Evolutionary conservation across 1,284 basidiomycete genomes (phyloP).

Genomic region (Vanrija humicola): DNA sequence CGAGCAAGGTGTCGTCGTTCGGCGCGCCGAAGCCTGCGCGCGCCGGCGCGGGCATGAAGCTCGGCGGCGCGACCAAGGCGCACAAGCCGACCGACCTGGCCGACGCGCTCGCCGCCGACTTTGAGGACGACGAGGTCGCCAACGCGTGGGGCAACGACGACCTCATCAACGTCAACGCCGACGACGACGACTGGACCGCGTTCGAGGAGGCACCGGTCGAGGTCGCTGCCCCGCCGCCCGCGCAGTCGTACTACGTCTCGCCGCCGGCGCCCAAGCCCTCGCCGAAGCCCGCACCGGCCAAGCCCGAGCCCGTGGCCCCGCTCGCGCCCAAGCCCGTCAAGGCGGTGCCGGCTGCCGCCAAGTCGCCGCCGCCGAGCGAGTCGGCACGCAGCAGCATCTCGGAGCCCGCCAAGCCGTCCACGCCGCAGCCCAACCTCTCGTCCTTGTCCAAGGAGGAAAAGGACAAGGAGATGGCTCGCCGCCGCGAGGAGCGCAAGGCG

Average conservation of each 20-base stretch:
- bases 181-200: conserved; percentile 83
- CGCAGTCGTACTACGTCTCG: conserved; percentile 33
- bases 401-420: conserved; percentile 4
- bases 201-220: conserved; percentile 65
- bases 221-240: conserved; percentile 34
- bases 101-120: conserved; percentile 56
- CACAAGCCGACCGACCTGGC: conserved; percentile 45
- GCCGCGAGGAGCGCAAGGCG: conserved; percentile 77
- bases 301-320: not conserved
- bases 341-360: not conserved
- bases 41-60: conserved; percentile 57
- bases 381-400: conserved; percentile 3
- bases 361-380: conserved; percentile 5
- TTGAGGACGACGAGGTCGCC: conserved; percentile 50
- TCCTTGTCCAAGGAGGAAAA: conserved; percentile 78
- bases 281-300: not conserved
- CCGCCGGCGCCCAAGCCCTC: conserved; percentile 15
- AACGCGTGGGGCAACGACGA: conserved; percentile 68
- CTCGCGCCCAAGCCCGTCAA: conserved; percentile 4
- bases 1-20: conserved; percentile 5
- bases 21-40: not conserved
- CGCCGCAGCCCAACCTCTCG: conserved; percentile 33
- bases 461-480: conserved; percentile 77
- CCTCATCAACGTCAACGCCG: conserved; percentile 81
- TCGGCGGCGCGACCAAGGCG: conserved; percentile 55